Evolutionary conservation across 1,139 yeast genomes (phyloP).

Genomic region (Tardiomyces blankii): DNA sequence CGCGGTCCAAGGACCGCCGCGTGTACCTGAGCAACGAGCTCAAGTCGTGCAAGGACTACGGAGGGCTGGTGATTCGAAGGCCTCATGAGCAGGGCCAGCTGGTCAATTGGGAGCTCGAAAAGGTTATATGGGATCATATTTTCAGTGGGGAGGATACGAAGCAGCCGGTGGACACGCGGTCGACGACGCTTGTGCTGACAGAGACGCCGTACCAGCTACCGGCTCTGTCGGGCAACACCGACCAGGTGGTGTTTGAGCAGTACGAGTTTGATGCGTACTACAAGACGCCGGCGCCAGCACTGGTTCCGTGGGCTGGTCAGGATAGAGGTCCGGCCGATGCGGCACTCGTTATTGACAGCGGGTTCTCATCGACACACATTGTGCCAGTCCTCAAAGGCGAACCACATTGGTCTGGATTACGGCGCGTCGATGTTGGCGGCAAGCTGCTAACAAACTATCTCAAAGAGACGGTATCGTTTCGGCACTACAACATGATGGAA

Average conservation of each 20-base stretch:
- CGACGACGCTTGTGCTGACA: slow-evolving; percentile 45
- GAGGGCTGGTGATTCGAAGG: slow-evolving; percentile 64
- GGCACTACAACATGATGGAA: slow-evolving; percentile 90
- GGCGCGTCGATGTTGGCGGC: slow-evolving; percentile 76
- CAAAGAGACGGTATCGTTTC: slow-evolving; percentile 73
- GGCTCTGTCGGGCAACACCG: slow-evolving; percentile 72
- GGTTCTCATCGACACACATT: slow-evolving; percentile 80
- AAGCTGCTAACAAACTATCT: slow-evolving; percentile 70
- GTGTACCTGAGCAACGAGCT: slow-evolving; percentile 66
- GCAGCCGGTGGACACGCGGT: slow-evolving; percentile 31
- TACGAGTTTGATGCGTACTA: slow-evolving; percentile 65
- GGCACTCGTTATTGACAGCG: slow-evolving; percentile 75
- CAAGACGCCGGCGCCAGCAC: slow-evolving; percentile 52
- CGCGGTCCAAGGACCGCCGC: slow-evolving; percentile 66
- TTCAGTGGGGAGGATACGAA: slow-evolving; percentile 32
- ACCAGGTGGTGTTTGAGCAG: slow-evolving; percentile 90
- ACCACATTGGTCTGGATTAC: slow-evolving; percentile 68
- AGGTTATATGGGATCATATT: slow-evolving; percentile 87
- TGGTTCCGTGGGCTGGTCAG: slow-evolving; percentile 53
- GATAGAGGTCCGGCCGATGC: slow-evolving; percentile 37
- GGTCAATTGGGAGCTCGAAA: slow-evolving; percentile 86
- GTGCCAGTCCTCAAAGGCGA: slow-evolving; percentile 75
- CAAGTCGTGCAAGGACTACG: slow-evolving; percentile 53
- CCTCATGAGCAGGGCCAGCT: slow-evolving; percentile 83
- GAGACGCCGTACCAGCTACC: slow-evolving; percentile 83